Evolutionary conservation across 148 eudicot species (phyloP), one percentile per base, ranked within the genome.

Genomic region (Camellia granthamiana): DNA sequence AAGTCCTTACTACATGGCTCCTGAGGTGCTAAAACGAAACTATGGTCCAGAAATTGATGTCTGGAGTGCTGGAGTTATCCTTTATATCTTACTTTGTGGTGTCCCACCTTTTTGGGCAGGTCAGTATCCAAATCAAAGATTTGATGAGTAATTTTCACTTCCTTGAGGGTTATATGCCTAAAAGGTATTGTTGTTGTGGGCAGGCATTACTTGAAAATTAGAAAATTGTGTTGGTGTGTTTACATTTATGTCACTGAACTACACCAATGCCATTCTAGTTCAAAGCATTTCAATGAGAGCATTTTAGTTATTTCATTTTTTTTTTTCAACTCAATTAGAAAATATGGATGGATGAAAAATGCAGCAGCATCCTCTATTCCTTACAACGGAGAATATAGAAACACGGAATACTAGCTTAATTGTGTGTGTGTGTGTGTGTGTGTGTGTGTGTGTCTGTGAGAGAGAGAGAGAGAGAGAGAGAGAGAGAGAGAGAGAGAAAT

Each of bases 41-140:
- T 90, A 90, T 62, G 92, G 90, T 71, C 89, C 85, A 12, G 88
- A 90, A 86, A 75, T 88, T 0, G 89, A 88, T 76, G 84, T 88
- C 11, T 88, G 90, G 90, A 86, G 92, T 80, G 90, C 89, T 65
- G 88, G 90, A 80, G 92, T 89, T 2, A 89, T 89, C 83, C 90
- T 89, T 75, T 89, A 89, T 82, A 89, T 89, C 47, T 80, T 89
- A 84, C 78, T 89, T 2, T 89, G 89, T 81, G 92, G 92, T 82
- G 84, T 83, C 62, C 92, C 92, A 3, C 92, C 92, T 52, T 89
- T 89, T 77, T 89, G 92, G 92, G 92, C 90, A 76, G 89, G 88
- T 83, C 42, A 10, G 81, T 76, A 38, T 80, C 61, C 21, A 10
- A 23, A 21, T 13, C 52, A 49, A 7, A 4, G 52, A 49, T 49